These are phyloP conservation scores for Pseudogymnoascus sp. DNA, from an alignment of 2,329 filamentous ascomycete species.

Conservation along the genomic window DNA sequence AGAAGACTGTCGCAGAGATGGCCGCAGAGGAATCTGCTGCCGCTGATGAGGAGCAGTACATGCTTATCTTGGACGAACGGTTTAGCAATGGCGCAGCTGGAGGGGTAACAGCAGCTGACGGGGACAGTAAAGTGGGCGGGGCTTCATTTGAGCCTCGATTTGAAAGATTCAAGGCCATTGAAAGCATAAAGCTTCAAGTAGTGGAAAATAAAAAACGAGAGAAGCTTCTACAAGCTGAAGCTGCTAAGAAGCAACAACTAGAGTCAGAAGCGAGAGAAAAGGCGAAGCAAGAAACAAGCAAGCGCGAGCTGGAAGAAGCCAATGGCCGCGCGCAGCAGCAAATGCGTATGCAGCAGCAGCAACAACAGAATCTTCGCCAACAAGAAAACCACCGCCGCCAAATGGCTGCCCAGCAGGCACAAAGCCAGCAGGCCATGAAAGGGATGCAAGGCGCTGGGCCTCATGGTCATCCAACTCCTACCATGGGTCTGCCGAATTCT, in stretches of 20 bases:
- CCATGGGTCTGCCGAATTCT: slow-evolving; percentile 22
- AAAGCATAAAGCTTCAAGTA: slow-evolving; percentile 70
- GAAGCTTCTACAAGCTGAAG: slow-evolving; percentile 51
- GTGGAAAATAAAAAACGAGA: slow-evolving; percentile 70
- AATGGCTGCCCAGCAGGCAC: slow-evolving; percentile 31
- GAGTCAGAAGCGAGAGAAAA: slow-evolving; percentile 40
- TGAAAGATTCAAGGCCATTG: slow-evolving; percentile 84
- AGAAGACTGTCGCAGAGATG: slow-evolving; percentile 89
- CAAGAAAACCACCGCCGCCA: slow-evolving; percentile 27
- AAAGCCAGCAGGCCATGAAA: slow-evolving; percentile 32
- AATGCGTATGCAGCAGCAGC: slow-evolving; percentile 20
- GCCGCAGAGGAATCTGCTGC: slow-evolving; percentile 89
- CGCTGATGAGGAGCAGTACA: slow-evolving; percentile 80
- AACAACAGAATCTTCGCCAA: slow-evolving; percentile 29
- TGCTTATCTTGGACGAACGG: slow-evolving; percentile 86
- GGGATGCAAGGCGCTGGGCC: slow-evolving; percentile 33
- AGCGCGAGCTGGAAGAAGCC: slow-evolving; percentile 27
- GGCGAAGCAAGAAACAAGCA: slow-evolving; percentile 24
- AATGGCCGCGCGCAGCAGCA: slow-evolving; percentile 20
- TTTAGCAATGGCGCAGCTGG: slow-evolving; percentile 54
- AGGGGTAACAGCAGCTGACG: slow-evolving; percentile 51
- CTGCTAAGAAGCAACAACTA: slow-evolving; percentile 39
- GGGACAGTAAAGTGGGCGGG: slow-evolving; percentile 62
- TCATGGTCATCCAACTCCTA: slow-evolving; percentile 35
- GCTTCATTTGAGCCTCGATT: slow-evolving; percentile 79